These are phyloP conservation scores for Eimeria brunetti DNA, from an alignment of 169 alveolate genomes.

Conservation along the genomic window DNA sequence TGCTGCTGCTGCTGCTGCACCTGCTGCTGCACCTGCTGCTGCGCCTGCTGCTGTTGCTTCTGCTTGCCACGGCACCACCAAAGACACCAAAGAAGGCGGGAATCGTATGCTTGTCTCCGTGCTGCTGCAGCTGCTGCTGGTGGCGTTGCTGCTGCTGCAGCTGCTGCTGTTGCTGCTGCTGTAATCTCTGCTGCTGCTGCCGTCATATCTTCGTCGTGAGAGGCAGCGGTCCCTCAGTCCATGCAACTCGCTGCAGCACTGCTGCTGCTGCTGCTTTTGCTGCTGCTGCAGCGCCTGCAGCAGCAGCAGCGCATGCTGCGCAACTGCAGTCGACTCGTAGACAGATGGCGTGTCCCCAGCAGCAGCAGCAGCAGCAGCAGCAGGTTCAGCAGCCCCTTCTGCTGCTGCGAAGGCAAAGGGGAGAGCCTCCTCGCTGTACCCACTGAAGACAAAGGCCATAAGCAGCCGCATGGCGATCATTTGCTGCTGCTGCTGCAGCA, in stretches of 20 bases:
- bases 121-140: constrained; percentile 39
- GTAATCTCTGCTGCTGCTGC: neutral
- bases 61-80: constrained; percentile 23
- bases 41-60: constrained; percentile 13
- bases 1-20: constrained; percentile 21
- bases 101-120: neutral
- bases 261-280: constrained; percentile 42
- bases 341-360: constrained; percentile 4
- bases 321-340: constrained; percentile 30
- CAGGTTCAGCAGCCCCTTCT: neutral
- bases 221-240: constrained; percentile 36
- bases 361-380: constrained; percentile 22
- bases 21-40: constrained; percentile 8
- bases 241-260: constrained; percentile 29
- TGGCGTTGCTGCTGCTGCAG: constrained; percentile 8
- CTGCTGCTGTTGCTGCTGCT: constrained; percentile 41
- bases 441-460: constrained; percentile 45
- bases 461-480: constrained; percentile 68
- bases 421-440: constrained; percentile 64
- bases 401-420: constrained; percentile 24
- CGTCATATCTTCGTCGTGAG: neutral
- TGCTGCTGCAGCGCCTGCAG: constrained; percentile 33
- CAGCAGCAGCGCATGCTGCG: constrained; percentile 45
- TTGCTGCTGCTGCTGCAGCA: constrained; percentile 74
- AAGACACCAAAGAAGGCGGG: constrained; percentile 38